Evolutionary conservation across 805 yeast species (phyloP), one percentile per base, ranked within the genome.

Genomic region (Monosporozyma servazzii): DNA sequence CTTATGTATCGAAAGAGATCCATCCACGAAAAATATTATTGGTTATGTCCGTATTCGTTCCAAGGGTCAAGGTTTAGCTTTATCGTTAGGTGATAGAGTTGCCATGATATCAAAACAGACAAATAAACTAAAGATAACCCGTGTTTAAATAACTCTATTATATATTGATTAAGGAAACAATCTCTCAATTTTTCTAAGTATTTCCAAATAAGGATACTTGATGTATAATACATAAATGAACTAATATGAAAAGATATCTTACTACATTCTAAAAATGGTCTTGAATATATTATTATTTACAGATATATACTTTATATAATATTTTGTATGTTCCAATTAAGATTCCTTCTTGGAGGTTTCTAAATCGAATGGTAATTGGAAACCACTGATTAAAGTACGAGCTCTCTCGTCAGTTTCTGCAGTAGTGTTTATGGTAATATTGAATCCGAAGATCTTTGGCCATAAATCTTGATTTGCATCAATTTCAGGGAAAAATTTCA

Each of bases 21-120:
- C 79, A 9, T 77, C 76, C 52, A 58, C 66, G 1, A 90, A 91
- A 10, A 82, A 84, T 49, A 83, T 89, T 51, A 79, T 86, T 53
- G 99, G 99, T 8, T 96, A 90, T 64, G 96, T 90, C 45, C 82
- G 99, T 72, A 90, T 93, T 62, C 82, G 99, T 71, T 86, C 97
- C 17, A 90, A 91, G 78, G 96, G 97, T 21, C 98, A 95, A 75
- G 99, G 99, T 5, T 77, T 95, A 57, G 99, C 99, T 7, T 74
- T 95, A 56, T 84, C 96, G 2, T 75, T 95, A 60, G 99, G 99
- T 56, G 98, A 93, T 63, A 80, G 89, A 61, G 93, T 91, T 50
- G 95, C 96, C 49, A 75, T 87, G 50, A 80, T 88, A 67, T 85
- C 91, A 45, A 79, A 85, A 55, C 76, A 77, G 64, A 70, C 73